Evolutionary conservation across 2,329 filamentous ascomycete species (phyloP), one percentile per base, ranked within the genome.

Genomic region (Xylariaceae sp.): DNA sequence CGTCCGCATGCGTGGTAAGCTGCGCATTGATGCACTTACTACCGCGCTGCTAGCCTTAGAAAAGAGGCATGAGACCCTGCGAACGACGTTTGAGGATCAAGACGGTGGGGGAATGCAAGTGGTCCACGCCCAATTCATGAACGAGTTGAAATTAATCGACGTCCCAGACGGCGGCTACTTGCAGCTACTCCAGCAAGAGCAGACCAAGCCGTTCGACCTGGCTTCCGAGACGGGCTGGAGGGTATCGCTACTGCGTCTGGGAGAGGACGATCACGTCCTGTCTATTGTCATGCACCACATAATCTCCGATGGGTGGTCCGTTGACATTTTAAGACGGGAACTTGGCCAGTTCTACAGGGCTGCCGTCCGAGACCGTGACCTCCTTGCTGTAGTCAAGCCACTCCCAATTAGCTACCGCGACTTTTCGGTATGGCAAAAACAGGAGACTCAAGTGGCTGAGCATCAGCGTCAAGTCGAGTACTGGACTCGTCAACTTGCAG

Each of bases 241-340:
- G 26, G 45, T 54, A 35, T 44, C 45, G 26, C 16, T 54, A 29
- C 30, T 49, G 33, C 44, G 40, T 11, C 26, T 54, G 6, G 51
- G 40, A 40, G 39, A 50, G 44, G 33, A 49, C 26, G 45, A 49
- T 29, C 51, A 54, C 29, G 43, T 54, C 15, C 11, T 54, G 8
- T 49, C 45, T 16, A 50, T 54, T 33, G 51, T 54, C 21, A 49
- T 54, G 51, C 51, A 54, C 29, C 51, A 54, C 27, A 54, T 54
- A 18, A 54, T 54, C 40, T 49, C 51, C 6, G 51, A 54, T 21
- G 51, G 45, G 3, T 54, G 51, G 51, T 54, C 51, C 24, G 13
- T 54, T 41, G 39, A 44, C 16, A 36, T 49, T 26, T 40, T 54
- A 40, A 30, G 45, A 23, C 39, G 23, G 35, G 51, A 54, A 30